A percentile compares a stretch with the other conserved stretches of the same genome.
Conservation (phyloP, 139 green algal genomes). For the Chlorella sp. region DNA sequence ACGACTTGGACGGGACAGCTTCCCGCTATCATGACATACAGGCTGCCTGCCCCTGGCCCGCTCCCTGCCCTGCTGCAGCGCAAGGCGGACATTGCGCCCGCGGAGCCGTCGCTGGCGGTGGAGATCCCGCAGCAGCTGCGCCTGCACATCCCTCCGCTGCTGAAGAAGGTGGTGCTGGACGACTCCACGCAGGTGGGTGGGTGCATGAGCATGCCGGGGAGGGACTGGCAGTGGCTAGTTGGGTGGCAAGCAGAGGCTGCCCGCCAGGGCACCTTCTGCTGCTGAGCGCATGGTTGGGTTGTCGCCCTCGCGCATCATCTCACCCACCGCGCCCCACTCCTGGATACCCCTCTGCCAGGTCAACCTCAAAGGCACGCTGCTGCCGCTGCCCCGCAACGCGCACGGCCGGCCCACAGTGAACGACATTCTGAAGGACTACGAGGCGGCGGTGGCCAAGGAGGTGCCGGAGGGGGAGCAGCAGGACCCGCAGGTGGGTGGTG, state of each 20-base stretch:
- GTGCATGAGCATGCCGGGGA: too few species aligned
- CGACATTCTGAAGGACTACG: constrained; percentile 49
- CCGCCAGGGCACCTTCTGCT: too few species aligned
- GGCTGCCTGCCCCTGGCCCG: too few species aligned
- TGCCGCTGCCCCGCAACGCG: constrained; percentile 68
- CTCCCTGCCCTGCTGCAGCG: not conserved
- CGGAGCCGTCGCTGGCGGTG: constrained; percentile 14
- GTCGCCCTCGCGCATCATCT: too few species aligned
- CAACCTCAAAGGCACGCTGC: constrained; percentile 57
- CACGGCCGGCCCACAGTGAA: constrained; percentile 63
- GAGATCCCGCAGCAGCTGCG: constrained; percentile 56
- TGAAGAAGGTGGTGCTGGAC: constrained; percentile 82
- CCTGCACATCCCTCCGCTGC: constrained; percentile 65
- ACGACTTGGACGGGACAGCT: too few species aligned
- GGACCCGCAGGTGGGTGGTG: not conserved
- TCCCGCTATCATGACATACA: too few species aligned
- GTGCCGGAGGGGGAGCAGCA: not conserved
- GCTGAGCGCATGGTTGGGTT: too few species aligned
- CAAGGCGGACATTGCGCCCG: constrained; percentile 6
- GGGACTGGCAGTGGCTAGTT: not conserved
- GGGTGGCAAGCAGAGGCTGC: too few species aligned
- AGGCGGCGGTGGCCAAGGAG: not conserved
- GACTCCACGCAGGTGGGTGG: constrained; percentile 72
- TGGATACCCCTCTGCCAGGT: constrained; percentile 33
- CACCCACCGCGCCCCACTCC: not conserved